Percentiles rank a stretch among this genome's conserved stretches.
Conservation (phyloP, 2,329 filamentous ascomycete species). For the Arthrocladium fulminans region DNA sequence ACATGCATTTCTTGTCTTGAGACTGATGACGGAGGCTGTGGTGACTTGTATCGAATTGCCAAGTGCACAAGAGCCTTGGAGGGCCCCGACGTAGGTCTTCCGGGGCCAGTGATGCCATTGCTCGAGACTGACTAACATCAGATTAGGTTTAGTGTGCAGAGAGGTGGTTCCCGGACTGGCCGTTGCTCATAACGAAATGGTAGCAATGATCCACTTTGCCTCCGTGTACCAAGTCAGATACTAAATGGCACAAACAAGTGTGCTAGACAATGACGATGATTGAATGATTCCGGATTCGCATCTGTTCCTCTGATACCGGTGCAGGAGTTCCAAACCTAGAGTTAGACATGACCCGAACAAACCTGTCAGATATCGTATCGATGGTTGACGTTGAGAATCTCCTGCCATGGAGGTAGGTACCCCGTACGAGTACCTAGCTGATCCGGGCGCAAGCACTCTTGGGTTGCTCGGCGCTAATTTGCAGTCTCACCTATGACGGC, state of each 20-base stretch:
- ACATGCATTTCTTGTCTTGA: neutral
- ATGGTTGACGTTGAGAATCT: neutral
- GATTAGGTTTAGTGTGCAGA: constrained; percentile 1
- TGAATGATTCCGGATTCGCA: neutral
- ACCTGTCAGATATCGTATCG: neutral
- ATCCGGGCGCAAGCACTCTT: constrained; percentile 7
- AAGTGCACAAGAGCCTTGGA: constrained; percentile 4
- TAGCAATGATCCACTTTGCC: constrained; percentile 1
- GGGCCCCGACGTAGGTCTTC: neutral
- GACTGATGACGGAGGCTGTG: constrained; percentile 4
- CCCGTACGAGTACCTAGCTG: neutral
- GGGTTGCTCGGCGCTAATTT: constrained; percentile 3
- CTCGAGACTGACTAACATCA: neutral
- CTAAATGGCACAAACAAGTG: neutral
- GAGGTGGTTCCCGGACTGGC: neutral
- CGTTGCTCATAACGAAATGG: constrained; percentile 4
- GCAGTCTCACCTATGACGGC: neutral
- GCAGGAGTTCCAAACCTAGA: neutral
- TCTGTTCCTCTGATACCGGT: neutral
- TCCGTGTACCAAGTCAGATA: neutral
- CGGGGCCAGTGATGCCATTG: neutral
- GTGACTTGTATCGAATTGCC: neutral
- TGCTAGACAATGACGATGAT: neutral
- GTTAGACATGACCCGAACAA: neutral
- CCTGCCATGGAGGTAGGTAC: neutral